A percentile compares a stretch with the other conserved stretches of the same genome.
phyloP scores from a whole-genome alignment of 2,329 filamentous ascomycete genomes.

The Stemphylium vesicarium region DNA sequence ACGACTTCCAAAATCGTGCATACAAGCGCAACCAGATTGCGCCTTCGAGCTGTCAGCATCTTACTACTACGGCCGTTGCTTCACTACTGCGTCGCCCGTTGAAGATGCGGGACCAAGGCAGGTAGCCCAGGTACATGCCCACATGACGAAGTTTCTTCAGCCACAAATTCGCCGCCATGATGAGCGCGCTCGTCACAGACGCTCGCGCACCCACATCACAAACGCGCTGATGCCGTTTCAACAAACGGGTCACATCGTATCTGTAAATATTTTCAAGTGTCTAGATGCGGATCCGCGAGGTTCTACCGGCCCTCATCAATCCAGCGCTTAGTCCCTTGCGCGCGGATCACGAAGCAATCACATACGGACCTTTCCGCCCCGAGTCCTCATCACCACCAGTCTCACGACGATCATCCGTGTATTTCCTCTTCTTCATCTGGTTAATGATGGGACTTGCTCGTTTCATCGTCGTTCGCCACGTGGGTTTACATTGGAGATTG shows the following conservation, averaged over 20 bases:
- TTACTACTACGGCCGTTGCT: slow-evolving; percentile 9
- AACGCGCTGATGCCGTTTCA: slow-evolving; percentile 5
- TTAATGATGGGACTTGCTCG: neutral
- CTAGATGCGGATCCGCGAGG: slow-evolving; percentile 5
- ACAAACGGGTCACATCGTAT: neutral
- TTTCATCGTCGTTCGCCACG: slow-evolving; percentile 2
- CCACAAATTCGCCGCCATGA: neutral
- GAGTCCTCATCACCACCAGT: neutral
- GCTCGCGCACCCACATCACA: neutral
- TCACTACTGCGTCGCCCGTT: slow-evolving; percentile 8
- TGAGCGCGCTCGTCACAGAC: slow-evolving; percentile 3
- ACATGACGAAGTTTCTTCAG: slow-evolving; percentile 3
- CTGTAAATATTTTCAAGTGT: neutral
- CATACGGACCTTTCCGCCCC: neutral
- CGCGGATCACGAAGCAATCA: slow-evolving; percentile 2
- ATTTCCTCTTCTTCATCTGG: neutral
- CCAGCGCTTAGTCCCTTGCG: neutral
- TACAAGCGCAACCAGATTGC: neutral
- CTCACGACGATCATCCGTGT: neutral
- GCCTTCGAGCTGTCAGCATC: slow-evolving; percentile 4
- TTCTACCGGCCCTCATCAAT: neutral
- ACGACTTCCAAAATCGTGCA: neutral
- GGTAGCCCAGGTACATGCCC: slow-evolving; percentile 4
- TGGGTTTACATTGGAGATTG: slow-evolving; percentile 3
- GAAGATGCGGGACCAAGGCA: neutral